phyloP scores from a whole-genome alignment of 108 stramenopile genomes.

The Fragilariopsis cylindrus region DNA sequence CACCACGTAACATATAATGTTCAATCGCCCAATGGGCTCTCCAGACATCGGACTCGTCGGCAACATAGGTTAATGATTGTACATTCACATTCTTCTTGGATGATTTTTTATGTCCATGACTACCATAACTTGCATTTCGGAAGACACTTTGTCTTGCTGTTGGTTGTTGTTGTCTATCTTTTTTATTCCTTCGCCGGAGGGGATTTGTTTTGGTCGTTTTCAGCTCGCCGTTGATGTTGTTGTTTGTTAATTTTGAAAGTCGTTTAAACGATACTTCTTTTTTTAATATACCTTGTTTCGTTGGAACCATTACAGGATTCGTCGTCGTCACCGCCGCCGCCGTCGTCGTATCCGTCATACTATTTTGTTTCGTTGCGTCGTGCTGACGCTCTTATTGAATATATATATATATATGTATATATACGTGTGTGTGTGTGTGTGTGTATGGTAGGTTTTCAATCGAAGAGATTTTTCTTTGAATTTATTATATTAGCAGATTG shows the following conservation, averaged over 20 bases:
- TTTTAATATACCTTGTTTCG: no score
- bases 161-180: neutral
- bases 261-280: no score
- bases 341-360: no score
- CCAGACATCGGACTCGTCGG: conserved; percentile 46
- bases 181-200: neutral
- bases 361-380: no score
- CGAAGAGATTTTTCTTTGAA: no score
- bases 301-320: no score
- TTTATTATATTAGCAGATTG: no score
- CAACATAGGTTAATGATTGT: conserved; percentile 32
- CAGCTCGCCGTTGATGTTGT: neutral
- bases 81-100: conserved; percentile 17
- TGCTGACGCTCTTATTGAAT: no score
- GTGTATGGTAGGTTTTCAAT: no score
- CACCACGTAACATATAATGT: conserved; percentile 35
- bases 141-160: neutral
- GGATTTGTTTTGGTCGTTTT: neutral
- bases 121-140: conserved; percentile 11
- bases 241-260: neutral
- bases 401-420: no score
- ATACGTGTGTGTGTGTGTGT: no score
- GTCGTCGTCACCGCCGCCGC: no score
- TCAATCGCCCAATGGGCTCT: conserved; percentile 33
- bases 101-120: neutral